Evolutionary conservation across 192 early-diverging fungal genomes (phyloP).

Genomic region (Powellomyces hirtus): DNA sequence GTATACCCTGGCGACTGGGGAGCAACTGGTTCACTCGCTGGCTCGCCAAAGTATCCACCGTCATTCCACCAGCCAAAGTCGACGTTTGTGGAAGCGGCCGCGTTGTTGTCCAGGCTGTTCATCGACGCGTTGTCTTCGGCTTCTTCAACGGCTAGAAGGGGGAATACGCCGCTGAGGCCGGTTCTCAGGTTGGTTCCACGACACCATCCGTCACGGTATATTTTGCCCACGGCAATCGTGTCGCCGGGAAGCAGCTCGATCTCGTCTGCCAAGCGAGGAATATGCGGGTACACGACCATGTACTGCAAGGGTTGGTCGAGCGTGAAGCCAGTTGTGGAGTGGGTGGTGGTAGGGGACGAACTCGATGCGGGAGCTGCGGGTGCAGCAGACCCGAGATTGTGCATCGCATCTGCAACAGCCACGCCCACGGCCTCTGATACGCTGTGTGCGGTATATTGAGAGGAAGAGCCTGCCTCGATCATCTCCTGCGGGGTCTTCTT

Average conservation of each 20-base stretch:
- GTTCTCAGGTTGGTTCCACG: slow-evolving; percentile 24
- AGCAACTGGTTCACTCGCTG: background rate
- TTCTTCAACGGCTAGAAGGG: slow-evolving; percentile 28
- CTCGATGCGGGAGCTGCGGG: background rate
- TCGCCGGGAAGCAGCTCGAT: slow-evolving; percentile 27
- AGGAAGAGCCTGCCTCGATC: background rate
- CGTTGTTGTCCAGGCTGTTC: background rate
- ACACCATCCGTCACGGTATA: slow-evolving; percentile 33
- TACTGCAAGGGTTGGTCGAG: slow-evolving; percentile 14
- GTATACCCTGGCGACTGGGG: too few species aligned
- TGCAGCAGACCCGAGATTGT: background rate
- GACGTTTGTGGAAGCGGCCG: background rate
- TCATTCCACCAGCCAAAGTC: background rate
- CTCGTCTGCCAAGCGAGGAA: slow-evolving; percentile 22
- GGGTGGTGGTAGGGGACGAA: background rate
- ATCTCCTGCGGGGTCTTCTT: background rate
- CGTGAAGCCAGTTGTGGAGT: slow-evolving; percentile 2
- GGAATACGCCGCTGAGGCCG: slow-evolving; percentile 18
- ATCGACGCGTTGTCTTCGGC: background rate
- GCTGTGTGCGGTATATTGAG: background rate
- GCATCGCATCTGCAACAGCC: slow-evolving; percentile 1
- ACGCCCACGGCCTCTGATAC: background rate
- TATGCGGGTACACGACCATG: slow-evolving; percentile 27
- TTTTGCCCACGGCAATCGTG: slow-evolving; percentile 15
- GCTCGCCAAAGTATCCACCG: background rate